A percentile compares a stretch with the other conserved stretches of the same genome.
phyloP scores from a whole-genome alignment of 768 basidiomycete species.

The Crassisporium funariophilum region DNA sequence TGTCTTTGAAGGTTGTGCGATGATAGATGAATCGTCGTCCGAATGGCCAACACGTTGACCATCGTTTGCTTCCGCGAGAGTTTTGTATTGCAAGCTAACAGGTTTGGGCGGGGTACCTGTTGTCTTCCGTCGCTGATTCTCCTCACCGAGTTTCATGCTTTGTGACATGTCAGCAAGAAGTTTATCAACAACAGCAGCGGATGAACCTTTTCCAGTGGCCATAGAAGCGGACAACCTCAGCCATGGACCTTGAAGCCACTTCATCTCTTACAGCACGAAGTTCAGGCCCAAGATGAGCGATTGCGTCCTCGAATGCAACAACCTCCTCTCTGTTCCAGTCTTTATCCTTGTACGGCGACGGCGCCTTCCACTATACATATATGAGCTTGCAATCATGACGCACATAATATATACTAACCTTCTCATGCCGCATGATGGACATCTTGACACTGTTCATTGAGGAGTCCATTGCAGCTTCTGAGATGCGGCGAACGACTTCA shows the following conservation, averaged over 20 bases:
- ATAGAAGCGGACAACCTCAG: constrained; percentile 83
- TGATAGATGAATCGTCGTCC: constrained; percentile 81
- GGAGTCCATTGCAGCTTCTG: constrained; percentile 62
- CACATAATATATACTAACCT: constrained; percentile 44
- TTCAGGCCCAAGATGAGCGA: constrained; percentile 73
- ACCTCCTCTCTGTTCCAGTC: constrained; percentile 73
- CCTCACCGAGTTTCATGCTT: constrained; percentile 71
- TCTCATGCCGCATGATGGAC: constrained; percentile 54
- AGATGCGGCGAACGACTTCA: constrained; percentile 71
- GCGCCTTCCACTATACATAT: constrained; percentile 66
- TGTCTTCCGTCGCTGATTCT: constrained; percentile 54
- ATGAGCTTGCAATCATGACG: not conserved
- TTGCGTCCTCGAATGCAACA: constrained; percentile 76
- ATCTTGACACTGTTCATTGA: constrained; percentile 25
- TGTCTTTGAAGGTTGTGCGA: constrained; percentile 54
- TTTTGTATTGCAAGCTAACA: constrained; percentile 37
- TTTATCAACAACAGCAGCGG: not conserved
- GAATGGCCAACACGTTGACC: constrained; percentile 51
- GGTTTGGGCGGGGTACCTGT: constrained; percentile 39
- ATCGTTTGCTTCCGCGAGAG: constrained; percentile 39
- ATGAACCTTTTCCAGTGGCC: constrained; percentile 83
- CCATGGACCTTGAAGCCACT: constrained; percentile 65
- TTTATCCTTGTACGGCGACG: constrained; percentile 63
- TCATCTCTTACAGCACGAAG: constrained; percentile 78
- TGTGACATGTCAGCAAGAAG: constrained; percentile 9